Base-by-base conservation (phyloP, 2,329 filamentous ascomycete genomes). In the Ilyonectria sp. region DNA sequence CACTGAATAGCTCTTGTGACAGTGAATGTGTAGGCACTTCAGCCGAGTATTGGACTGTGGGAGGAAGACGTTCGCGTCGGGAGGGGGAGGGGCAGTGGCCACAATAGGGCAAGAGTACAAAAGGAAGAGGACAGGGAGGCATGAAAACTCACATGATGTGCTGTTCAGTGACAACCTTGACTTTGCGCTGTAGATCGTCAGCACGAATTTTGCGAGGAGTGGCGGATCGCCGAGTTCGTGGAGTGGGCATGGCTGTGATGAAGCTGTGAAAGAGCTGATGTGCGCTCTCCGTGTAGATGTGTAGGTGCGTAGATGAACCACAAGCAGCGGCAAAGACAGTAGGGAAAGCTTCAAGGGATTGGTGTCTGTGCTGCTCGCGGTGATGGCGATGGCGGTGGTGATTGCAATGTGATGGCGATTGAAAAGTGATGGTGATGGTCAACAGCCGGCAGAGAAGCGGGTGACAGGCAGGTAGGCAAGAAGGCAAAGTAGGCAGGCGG, bases 141-240 rank as follows among this genome's bases (percentile, higher is more conserved):
- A 49, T 49, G 50, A 35, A 65, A 70, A 89, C 92, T 83, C 90
- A 97, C 94, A 94, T 93, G 82, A 94, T 89, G 79, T 91, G 89
- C 83, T 98, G 95, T 85, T 96, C 92, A 58, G 96, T 98, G 74
- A 98, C 89, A 84, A 99, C 90, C 89, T 95, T 97, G 83, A 99
- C 88, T 79, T 90, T 93, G 78, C 96, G 91, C 89, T 98, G 93
- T 77, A 92, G 9, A 37, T 63, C 58, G 75, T 81, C 76, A 80
- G 79, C 56, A 60, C 66, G 68, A 10, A 58, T 46, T 64, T 63
- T 73, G 63, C 66, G 65, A 19, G 71, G 50, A 29, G 52, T 61
- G 57, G 69, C 44, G 53, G 64, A 35, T 66, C 69, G 66, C 31
- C 68, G 65, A 63, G 71, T 54, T 58, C 67, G 57, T 35, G 53